Evolutionary conservation across 2,329 filamentous ascomycete genomes (phyloP).

Genomic region (Penicillium glabrum): DNA sequence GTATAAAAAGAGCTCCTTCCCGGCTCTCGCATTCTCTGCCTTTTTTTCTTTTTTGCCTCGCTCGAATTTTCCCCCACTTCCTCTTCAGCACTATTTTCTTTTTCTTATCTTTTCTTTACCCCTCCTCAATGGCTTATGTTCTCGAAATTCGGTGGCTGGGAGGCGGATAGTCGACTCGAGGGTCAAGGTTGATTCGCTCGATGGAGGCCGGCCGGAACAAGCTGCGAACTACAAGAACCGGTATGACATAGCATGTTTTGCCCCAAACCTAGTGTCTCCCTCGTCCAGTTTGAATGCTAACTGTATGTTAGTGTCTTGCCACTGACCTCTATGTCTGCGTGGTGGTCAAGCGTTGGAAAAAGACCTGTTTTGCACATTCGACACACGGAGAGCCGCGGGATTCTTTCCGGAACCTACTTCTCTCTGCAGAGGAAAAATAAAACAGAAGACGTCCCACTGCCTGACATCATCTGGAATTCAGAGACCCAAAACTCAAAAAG

Average conservation of each 20-base stretch:
- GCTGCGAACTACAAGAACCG: slow-evolving; percentile 18
- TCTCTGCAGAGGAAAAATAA: slow-evolving; percentile 6
- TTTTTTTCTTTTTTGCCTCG: background rate
- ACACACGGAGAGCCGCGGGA: background rate
- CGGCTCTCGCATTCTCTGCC: background rate
- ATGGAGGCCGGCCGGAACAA: slow-evolving; percentile 1
- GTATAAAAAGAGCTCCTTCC: slow-evolving; percentile 20
- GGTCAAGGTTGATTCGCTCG: slow-evolving; percentile 16
- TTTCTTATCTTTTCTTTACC: background rate
- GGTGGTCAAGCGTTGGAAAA: background rate
- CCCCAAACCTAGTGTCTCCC: background rate
- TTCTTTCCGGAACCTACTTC: background rate
- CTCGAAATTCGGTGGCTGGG: slow-evolving; percentile 24
- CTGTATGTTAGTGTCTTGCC: background rate
- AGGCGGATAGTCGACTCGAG: slow-evolving; percentile 7
- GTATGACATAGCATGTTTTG: slow-evolving; percentile 8
- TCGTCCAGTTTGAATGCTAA: background rate
- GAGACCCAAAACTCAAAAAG: slow-evolving; percentile 18
- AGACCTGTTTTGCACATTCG: background rate
- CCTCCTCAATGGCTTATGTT: background rate
- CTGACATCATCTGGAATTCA: slow-evolving; percentile 20
- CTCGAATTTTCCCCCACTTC: background rate
- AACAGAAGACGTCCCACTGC: slow-evolving; percentile 6
- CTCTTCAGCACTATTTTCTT: background rate
- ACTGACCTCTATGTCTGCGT: background rate